Evolutionary conservation across 176 grass and related monocot genomes (phyloP).

Genomic region (Rhynchospora pubera): DNA sequence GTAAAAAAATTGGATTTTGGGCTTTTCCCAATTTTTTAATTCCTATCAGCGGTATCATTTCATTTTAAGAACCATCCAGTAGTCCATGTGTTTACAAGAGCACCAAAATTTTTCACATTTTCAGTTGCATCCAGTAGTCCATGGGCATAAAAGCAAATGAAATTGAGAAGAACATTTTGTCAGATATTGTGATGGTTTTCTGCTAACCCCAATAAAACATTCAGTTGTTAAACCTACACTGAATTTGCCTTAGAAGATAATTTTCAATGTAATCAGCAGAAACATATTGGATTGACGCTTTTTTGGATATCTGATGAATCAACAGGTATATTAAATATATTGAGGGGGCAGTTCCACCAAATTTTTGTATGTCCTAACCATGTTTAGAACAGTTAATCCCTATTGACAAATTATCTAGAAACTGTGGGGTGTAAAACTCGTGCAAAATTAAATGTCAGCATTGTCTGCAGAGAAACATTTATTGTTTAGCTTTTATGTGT

Average conservation of each 20-base stretch:
- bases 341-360: background rate
- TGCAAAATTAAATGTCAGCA: background rate
- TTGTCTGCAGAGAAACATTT: background rate
- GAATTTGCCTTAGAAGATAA: background rate
- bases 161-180: background rate
- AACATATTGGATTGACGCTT: background rate
- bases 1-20: background rate
- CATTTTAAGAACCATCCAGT: background rate
- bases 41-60: background rate
- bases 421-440: background rate
- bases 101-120: background rate
- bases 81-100: background rate
- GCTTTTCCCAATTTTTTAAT: background rate
- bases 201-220: background rate
- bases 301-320: background rate
- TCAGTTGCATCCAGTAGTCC: background rate
- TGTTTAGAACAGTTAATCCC: background rate
- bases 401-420: background rate
- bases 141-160: background rate
- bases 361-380: background rate
- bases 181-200: background rate
- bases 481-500: conserved; percentile 19
- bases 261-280: background rate
- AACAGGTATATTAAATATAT: background rate
- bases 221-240: background rate